A percentile compares a stretch with the other conserved stretches of the same genome.
These are phyloP conservation scores for Borovskyia barvae DNA, from an alignment of 208 protist genomes.

Conservation along the genomic window DNA sequence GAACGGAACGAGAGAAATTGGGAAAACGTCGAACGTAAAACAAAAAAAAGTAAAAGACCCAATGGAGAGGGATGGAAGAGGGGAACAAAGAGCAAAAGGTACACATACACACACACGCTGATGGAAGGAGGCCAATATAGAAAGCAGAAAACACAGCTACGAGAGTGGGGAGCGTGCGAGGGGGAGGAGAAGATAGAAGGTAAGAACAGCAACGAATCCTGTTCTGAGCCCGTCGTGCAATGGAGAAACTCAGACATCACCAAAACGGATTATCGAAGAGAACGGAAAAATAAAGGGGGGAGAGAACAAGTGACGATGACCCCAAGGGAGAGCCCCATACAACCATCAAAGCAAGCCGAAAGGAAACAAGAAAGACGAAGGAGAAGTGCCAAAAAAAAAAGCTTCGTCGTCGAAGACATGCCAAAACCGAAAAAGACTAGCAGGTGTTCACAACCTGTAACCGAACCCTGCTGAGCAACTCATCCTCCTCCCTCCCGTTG, in stretches of 20 bases:
- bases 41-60: background rate
- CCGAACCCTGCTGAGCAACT: too few relatives aligned
- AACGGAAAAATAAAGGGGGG: conserved; percentile 11
- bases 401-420: background rate
- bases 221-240: background rate
- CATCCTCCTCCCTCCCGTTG: too few relatives aligned
- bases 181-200: too few relatives aligned
- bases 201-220: background rate
- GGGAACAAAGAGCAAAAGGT: too few relatives aligned
- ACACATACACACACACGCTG: background rate
- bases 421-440: background rate
- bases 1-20: too few relatives aligned
- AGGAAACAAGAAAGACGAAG: background rate
- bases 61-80: too few relatives aligned
- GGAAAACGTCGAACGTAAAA: background rate
- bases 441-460: too few relatives aligned
- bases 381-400: background rate
- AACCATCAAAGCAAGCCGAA: background rate
- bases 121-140: background rate
- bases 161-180: too few relatives aligned
- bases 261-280: background rate
- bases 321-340: background rate
- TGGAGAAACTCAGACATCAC: background rate
- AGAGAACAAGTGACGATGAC: background rate
- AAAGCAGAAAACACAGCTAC: too few relatives aligned